Evolutionary conservation across 768 basidiomycete species (phyloP).

Genomic region (Collybia sp.): DNA sequence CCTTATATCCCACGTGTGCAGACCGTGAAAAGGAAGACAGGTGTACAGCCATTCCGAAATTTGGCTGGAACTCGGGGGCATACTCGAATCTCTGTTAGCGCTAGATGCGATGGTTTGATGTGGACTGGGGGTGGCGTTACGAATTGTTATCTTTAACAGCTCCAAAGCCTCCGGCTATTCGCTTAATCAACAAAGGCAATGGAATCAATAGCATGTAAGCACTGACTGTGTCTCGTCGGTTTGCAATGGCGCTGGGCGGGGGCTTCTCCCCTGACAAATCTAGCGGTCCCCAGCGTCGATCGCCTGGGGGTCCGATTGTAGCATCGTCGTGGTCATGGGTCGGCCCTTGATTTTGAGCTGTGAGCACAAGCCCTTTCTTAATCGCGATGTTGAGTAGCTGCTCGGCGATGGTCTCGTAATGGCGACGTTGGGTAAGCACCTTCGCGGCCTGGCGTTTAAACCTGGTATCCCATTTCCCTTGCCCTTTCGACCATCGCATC

Average conservation of each 20-base stretch:
- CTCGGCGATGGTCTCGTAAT: constrained; percentile 40
- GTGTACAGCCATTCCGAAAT: constrained; percentile 46
- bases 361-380: constrained; percentile 36
- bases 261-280: constrained; percentile 65
- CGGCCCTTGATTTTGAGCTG: not conserved
- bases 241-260: constrained; percentile 69
- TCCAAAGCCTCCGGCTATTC: constrained; percentile 48
- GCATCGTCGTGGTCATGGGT: constrained; percentile 2
- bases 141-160: constrained; percentile 50
- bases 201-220: not conserved
- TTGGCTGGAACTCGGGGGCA: constrained; percentile 42
- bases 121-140: constrained; percentile 49
- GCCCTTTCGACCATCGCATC: constrained; percentile 59
- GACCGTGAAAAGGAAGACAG: constrained; percentile 45
- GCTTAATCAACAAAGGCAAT: not conserved
- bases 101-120: constrained; percentile 46
- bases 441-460: constrained; percentile 36
- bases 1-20: constrained; percentile 55
- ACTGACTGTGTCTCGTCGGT: constrained; percentile 60
- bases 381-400: constrained; percentile 39
- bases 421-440: constrained; percentile 37
- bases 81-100: constrained; percentile 41
- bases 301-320: constrained; percentile 28
- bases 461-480: constrained; percentile 56
- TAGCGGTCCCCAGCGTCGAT: constrained; percentile 48